Conservation (phyloP, 2,329 filamentous ascomycete species). For the Chrysoporthe austroafricana region DNA sequence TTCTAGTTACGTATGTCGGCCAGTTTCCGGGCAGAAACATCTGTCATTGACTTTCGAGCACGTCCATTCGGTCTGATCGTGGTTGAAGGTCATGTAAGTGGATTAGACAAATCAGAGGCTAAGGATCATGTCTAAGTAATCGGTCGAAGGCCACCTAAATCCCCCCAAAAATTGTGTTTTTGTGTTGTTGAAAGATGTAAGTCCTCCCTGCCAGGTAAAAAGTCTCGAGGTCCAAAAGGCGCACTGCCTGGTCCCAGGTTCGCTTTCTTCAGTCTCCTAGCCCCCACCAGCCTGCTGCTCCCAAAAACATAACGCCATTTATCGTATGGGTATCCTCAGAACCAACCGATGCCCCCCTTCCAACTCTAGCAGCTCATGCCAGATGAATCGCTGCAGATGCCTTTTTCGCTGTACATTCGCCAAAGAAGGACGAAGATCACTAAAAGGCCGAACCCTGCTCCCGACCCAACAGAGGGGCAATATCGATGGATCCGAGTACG, state of each 20-base stretch:
- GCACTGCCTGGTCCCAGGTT: background rate
- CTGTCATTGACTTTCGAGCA: background rate
- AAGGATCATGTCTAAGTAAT: conserved; percentile 25
- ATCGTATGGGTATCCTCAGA: conserved; percentile 26
- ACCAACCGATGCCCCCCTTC: conserved; percentile 19
- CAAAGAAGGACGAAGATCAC: conserved; percentile 22
- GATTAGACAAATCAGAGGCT: conserved; percentile 27
- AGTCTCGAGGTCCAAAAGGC: background rate
- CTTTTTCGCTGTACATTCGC: conserved; percentile 24
- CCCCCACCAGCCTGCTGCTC: background rate
- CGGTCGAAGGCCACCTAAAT: conserved; percentile 21
- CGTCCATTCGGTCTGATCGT: background rate
- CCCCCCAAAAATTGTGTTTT: conserved; percentile 23
- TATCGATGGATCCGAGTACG: conserved; percentile 15
- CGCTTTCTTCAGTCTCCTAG: conserved; percentile 6
- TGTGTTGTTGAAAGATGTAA: conserved; percentile 19
- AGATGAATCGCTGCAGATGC: conserved; percentile 22
- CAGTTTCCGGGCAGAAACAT: background rate
- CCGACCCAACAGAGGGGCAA: conserved; percentile 13
- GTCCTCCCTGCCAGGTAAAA: conserved; percentile 11
- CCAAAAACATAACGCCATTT: conserved; percentile 18
- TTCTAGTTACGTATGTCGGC: background rate
- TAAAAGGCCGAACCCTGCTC: conserved; percentile 15
- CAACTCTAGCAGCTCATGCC: conserved; percentile 24
- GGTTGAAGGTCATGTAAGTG: conserved; percentile 22